These are phyloP conservation scores for Kwoniella heveanensis DNA, from an alignment of 768 basidiomycete genomes.

Conservation along the genomic window DNA sequence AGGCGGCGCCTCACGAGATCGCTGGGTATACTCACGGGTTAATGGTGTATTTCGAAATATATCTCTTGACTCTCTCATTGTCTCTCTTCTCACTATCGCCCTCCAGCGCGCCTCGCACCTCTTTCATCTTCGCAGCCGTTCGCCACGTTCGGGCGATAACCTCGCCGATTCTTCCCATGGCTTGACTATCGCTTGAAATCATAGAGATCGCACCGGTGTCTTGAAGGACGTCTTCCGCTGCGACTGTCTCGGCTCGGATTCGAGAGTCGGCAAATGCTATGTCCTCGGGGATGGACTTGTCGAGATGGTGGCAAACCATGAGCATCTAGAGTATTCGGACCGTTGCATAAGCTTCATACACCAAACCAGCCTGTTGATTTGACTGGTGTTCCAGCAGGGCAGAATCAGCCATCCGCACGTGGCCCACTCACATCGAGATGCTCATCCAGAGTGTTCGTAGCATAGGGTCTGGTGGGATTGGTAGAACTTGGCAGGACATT, in stretches of 20 bases:
- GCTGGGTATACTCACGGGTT: slow-evolving; percentile 96
- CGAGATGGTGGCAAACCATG: slow-evolving; percentile 99
- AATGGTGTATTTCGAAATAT: slow-evolving; percentile 93
- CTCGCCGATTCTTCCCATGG: slow-evolving; percentile 97
- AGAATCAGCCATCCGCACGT: neutral
- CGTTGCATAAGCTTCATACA: neutral
- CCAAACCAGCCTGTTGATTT: too few species aligned
- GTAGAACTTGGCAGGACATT: slow-evolving; percentile 96
- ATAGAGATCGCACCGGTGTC: slow-evolving; percentile 93
- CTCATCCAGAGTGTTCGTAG: slow-evolving; percentile 89
- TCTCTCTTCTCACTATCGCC: slow-evolving; percentile 73
- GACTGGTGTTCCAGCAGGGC: too few species aligned
- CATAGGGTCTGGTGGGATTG: slow-evolving; percentile 91
- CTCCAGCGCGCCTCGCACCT: slow-evolving; percentile 74
- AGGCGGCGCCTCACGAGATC: too few species aligned
- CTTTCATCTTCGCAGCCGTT: slow-evolving; percentile 92
- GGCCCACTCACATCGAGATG: slow-evolving; percentile 80
- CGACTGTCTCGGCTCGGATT: slow-evolving; percentile 93
- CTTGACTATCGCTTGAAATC: slow-evolving; percentile 95
- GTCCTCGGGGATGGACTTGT: slow-evolving; percentile 87
- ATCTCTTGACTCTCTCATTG: slow-evolving; percentile 90
- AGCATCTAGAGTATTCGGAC: slow-evolving; percentile 70
- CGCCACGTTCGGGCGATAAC: slow-evolving; percentile 91
- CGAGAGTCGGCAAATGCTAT: slow-evolving; percentile 94
- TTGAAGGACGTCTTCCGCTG: slow-evolving; percentile 93